Conservation (phyloP, 495 filamentous ascomycete genomes). For the Wilcoxina mikolae region DNA sequence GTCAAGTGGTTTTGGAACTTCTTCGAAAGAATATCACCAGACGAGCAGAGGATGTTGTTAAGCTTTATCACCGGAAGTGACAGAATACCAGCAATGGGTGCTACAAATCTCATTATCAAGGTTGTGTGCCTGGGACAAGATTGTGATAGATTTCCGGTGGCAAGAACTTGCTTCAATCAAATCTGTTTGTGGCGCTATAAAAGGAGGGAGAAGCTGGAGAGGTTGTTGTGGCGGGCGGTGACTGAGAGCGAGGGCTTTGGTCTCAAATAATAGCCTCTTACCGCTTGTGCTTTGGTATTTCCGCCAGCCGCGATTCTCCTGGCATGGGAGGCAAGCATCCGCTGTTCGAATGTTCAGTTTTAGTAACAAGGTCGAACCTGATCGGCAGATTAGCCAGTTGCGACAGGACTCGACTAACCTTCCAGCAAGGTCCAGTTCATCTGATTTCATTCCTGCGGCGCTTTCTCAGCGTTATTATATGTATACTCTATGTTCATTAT, state of each 20-base stretch:
- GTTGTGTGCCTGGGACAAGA: conserved; percentile 64
- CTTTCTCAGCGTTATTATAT: too few relatives aligned
- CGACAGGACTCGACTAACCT: too few relatives aligned
- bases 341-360: too few relatives aligned
- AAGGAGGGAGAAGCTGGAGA: conserved; percentile 49
- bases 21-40: conserved; percentile 49
- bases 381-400: too few relatives aligned
- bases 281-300: too few relatives aligned
- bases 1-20: conserved; percentile 83
- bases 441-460: too few relatives aligned
- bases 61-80: conserved; percentile 91
- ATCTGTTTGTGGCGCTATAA: conserved; percentile 61
- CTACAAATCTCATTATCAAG: conserved; percentile 62
- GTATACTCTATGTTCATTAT: too few relatives aligned
- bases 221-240: conserved; percentile 71
- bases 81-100: conserved; percentile 80
- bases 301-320: too few relatives aligned
- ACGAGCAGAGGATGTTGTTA: conserved; percentile 61
- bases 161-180: conserved; percentile 85
- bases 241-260: conserved; percentile 88
- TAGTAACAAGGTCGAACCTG: too few relatives aligned
- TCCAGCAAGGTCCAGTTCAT: too few relatives aligned
- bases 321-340: too few relatives aligned
- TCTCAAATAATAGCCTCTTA: too few relatives aligned
- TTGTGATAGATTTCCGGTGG: conserved; percentile 59